Conservation (phyloP, 2,329 filamentous ascomycete genomes). For the Sodiomyces alkalinus region DNA sequence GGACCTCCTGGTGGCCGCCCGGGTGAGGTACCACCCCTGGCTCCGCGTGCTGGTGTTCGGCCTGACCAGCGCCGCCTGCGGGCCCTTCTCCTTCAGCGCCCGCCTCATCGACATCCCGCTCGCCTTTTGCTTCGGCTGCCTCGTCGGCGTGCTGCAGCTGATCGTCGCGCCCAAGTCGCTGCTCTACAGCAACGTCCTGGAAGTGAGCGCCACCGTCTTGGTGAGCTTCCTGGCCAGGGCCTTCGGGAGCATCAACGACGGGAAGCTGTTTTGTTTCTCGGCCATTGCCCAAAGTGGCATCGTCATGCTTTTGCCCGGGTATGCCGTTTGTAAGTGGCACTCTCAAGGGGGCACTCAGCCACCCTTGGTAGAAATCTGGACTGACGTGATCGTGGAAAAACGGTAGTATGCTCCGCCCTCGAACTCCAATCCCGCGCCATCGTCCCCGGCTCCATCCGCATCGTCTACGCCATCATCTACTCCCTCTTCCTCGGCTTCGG, state of each 20-base stretch:
- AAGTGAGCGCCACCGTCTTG: constrained; percentile 44
- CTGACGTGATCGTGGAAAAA: no score
- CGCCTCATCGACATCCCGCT: constrained; percentile 59
- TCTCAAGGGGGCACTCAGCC: no score
- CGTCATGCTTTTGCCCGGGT: constrained; percentile 50
- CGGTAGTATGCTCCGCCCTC: constrained; percentile 31
- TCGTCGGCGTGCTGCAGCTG: constrained; percentile 56
- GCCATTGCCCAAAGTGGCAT: constrained; percentile 50
- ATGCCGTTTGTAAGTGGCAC: constrained; percentile 35
- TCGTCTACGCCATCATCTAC: constrained; percentile 63
- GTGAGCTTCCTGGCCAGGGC: constrained; percentile 48
- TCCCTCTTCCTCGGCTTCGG: constrained; percentile 59
- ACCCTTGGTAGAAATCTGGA: no score
- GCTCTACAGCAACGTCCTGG: constrained; percentile 51
- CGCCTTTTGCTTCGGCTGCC: constrained; percentile 52
- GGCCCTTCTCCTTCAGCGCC: constrained; percentile 61
- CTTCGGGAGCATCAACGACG: constrained; percentile 41
- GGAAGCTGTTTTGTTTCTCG: constrained; percentile 47
- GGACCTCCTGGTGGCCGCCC: constrained; percentile 36
- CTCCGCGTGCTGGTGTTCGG: constrained; percentile 51
- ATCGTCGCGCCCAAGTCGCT: constrained; percentile 54
- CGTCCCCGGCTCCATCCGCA: constrained; percentile 55
- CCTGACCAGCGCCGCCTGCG: constrained; percentile 54
- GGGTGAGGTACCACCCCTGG: constrained; percentile 36
- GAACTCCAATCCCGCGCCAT: constrained; percentile 56